Base-by-base conservation (phyloP, 805 yeast genomes). In the Ogataea pini region DNA sequence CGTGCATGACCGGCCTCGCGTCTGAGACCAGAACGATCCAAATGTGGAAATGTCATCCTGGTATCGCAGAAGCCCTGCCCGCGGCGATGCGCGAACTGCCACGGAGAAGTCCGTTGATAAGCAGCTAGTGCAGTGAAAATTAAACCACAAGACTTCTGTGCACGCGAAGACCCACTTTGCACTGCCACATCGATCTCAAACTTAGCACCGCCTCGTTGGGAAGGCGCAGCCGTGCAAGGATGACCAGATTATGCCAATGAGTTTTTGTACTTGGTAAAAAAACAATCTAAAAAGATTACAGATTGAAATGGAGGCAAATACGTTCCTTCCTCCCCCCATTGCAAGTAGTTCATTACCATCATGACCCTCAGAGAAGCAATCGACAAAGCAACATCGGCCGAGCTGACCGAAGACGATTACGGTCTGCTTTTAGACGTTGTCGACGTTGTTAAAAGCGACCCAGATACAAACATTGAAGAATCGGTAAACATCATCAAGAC, bases 391-490 rank as follows among this genome's bases (percentile, higher is more conserved):
- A 86, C 94, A 0, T 83, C 81, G 54, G 77, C 83, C 28, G 75
- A 76, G 13, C 70, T 84, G 29, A 75, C 83, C 3, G 69, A 77
- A 12, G 94, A 86, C 60, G 84, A 86, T 67, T 86, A 88, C 84
- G 80, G 77, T 42, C 71, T 69, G 46, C 75, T 85, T 29, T 63
- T 86, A 14, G 83, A 77, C 44, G 87, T 80, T 2, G 85, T 89
- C 54, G 92, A 86, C 61, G 62, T 71, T 17, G 85, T 86, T 28
- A 78, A 75, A 54, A 74, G 72, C 22, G 82, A 81, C 54, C 85
- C 89, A 2, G 85, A 80, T 52, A 75, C 76, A 39, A 78, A 78
- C 48, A 77, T 77, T 34, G 67, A 68, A 38, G 70, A 71, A 19
- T 76, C 79, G 6, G 71, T 83, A 18, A 58, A 66, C 18, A 63